These are phyloP conservation scores for Exophiala lecanii-corni DNA, from an alignment of 2,329 filamentous ascomycete species.

Conservation along the genomic window DNA sequence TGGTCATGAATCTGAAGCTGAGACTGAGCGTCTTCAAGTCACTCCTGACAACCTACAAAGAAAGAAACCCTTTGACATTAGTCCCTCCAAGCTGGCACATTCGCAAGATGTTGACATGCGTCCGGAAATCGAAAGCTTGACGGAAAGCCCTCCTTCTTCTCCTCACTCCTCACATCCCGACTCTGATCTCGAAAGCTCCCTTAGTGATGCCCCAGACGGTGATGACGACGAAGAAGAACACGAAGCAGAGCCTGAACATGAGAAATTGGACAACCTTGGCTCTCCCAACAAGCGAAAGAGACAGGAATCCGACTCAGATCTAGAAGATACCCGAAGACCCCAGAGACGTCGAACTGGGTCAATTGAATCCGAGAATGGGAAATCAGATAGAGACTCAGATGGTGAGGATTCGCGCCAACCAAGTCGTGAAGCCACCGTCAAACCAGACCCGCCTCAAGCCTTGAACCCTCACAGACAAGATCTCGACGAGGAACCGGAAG, in stretches of 20 bases:
- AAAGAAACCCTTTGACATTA: constrained; percentile 59
- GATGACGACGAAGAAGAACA: constrained; percentile 24
- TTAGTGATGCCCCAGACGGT: constrained; percentile 23
- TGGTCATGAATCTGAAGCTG: constrained; percentile 74
- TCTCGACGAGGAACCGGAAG: constrained; percentile 24
- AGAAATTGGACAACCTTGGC: constrained; percentile 1
- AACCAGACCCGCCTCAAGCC: constrained; percentile 24
- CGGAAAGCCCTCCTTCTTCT: constrained; percentile 30
- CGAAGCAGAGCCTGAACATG: constrained; percentile 2
- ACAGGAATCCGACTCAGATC: constrained; percentile 20
- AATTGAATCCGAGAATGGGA: constrained; percentile 30
- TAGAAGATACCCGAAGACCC: constrained; percentile 30
- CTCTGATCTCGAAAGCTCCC: constrained; percentile 19
- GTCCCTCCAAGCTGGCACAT: constrained; percentile 71
- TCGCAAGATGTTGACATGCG: constrained; percentile 24
- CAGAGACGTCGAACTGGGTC: constrained; percentile 34
- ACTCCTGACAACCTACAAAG: constrained; percentile 65
- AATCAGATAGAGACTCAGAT: constrained; percentile 29
- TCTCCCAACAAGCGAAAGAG: constrained; percentile 35
- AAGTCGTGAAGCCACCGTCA: constrained; percentile 31
- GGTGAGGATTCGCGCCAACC: constrained; percentile 26
- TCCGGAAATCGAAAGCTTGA: constrained; percentile 32
- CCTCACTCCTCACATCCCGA: constrained; percentile 25
- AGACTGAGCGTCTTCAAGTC: constrained; percentile 87
- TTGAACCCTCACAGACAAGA: neutral